These are phyloP conservation scores for Prunella vulgaris DNA, from an alignment of 257 asterid species.

Conservation along the genomic window DNA sequence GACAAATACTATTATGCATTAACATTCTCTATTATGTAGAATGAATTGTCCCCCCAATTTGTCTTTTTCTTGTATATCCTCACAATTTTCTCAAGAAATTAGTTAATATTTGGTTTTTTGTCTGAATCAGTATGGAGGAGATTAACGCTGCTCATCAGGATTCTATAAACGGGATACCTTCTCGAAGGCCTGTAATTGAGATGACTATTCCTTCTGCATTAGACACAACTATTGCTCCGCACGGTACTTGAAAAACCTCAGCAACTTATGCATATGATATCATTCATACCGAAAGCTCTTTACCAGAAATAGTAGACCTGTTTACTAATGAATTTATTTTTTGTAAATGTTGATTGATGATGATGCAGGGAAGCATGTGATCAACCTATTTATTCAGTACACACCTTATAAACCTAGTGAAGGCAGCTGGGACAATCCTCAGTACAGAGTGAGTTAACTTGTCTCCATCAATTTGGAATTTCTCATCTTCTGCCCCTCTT, in stretches of 20 bases:
- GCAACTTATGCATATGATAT: constrained; percentile 11
- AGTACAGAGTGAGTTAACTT: constrained; percentile 63
- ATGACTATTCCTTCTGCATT: constrained; percentile 95
- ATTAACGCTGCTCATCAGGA: constrained; percentile 75
- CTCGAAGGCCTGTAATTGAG: constrained; percentile 85
- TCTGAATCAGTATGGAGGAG: constrained; percentile 69
- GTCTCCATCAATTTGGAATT: constrained; percentile 5
- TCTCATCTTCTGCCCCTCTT: constrained; percentile 2
- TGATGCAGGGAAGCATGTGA: constrained; percentile 75
- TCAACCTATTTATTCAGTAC: constrained; percentile 88
- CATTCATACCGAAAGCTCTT: not conserved
- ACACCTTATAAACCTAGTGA: constrained; percentile 84
- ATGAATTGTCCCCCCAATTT: not conserved
- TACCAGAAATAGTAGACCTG: no score
- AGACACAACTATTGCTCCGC: constrained; percentile 87
- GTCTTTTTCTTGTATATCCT: not conserved
- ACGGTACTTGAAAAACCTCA: constrained; percentile 39
- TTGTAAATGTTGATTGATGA: constrained; percentile 6
- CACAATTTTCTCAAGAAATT: not conserved
- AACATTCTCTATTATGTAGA: constrained; percentile 3
- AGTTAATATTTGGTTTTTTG: not conserved
- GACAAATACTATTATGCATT: not conserved
- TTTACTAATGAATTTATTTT: not conserved
- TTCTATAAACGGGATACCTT: constrained; percentile 70
- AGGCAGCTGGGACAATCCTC: constrained; percentile 94